A percentile compares a stretch with the other conserved stretches of the same genome.
Evolutionary conservation across 2,329 filamentous ascomycete species (phyloP).

Genomic region (Cordyceps javanica): DNA sequence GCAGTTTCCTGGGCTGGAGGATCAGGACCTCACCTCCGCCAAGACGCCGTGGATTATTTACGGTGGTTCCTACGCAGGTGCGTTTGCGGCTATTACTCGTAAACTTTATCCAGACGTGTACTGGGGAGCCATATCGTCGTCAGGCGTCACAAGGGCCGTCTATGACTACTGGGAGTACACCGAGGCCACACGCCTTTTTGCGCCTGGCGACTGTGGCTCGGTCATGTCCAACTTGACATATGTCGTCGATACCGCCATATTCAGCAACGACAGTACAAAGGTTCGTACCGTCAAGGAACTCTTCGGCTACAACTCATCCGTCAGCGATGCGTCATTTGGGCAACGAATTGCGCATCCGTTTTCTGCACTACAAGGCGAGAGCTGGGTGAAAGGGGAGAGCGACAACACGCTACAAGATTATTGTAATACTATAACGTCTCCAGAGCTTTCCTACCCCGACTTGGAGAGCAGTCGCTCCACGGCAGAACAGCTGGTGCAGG

Average conservation of each 20-base stretch:
- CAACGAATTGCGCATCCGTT: constrained; percentile 35
- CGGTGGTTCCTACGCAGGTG: constrained; percentile 78
- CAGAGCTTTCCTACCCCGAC: constrained; percentile 34
- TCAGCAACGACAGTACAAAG: constrained; percentile 27
- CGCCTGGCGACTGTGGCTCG: constrained; percentile 55
- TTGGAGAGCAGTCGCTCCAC: constrained; percentile 29
- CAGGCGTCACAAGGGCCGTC: constrained; percentile 71
- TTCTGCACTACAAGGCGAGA: constrained; percentile 38
- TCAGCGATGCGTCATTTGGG: constrained; percentile 36
- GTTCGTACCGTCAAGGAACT: constrained; percentile 40
- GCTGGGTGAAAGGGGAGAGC: constrained; percentile 47
- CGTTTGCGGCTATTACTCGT: constrained; percentile 69
- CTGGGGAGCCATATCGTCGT: constrained; percentile 74
- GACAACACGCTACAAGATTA: constrained; percentile 37
- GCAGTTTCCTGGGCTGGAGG: constrained; percentile 62
- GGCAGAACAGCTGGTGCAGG: constrained; percentile 33
- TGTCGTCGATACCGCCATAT: constrained; percentile 45
- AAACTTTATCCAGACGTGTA: constrained; percentile 72
- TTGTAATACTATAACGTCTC: constrained; percentile 41
- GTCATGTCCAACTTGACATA: constrained; percentile 54
- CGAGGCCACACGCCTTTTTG: constrained; percentile 43
- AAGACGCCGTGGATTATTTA: constrained; percentile 70
- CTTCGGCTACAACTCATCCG: not conserved
- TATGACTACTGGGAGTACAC: constrained; percentile 67
- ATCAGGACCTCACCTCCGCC: constrained; percentile 58